These are phyloP conservation scores for Cryptococcus depauperatus DNA, from an alignment of 1,284 basidiomycete genomes.

Conservation along the genomic window DNA sequence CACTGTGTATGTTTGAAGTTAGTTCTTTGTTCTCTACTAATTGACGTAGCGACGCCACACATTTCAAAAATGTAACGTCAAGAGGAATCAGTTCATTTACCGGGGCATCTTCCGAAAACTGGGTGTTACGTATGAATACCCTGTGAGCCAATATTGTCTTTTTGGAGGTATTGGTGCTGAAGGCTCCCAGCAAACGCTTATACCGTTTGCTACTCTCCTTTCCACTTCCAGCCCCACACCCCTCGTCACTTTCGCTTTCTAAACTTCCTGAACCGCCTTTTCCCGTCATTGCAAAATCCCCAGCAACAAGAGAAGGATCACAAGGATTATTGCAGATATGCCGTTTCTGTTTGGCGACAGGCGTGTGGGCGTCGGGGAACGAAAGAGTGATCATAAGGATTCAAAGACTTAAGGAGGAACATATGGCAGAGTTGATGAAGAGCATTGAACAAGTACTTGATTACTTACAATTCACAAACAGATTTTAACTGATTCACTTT, in stretches of 20 bases:
- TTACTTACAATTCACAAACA: not conserved
- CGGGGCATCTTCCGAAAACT: slow-evolving; percentile 29
- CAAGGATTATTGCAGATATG: slow-evolving; percentile 32
- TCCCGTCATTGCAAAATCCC: slow-evolving; percentile 30
- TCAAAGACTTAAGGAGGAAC: slow-evolving; percentile 33
- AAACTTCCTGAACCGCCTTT: slow-evolving; percentile 38
- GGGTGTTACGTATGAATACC: slow-evolving; percentile 40
- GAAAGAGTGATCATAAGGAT: slow-evolving; percentile 41
- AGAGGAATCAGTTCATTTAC: slow-evolving; percentile 11
- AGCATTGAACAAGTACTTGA: slow-evolving; percentile 39
- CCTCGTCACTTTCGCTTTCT: slow-evolving; percentile 27
- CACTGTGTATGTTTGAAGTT: slow-evolving; percentile 16
- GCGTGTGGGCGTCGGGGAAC: slow-evolving; percentile 38
- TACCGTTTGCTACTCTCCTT: slow-evolving; percentile 39
- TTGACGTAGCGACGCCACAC: slow-evolving; percentile 21
- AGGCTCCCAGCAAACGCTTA: slow-evolving; percentile 31
- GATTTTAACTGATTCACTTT: not conserved
- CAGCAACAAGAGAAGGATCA: slow-evolving; percentile 23
- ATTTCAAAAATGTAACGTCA: slow-evolving; percentile 33
- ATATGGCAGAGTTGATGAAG: slow-evolving; percentile 42
- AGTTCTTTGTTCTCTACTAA: not conserved
- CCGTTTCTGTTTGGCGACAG: slow-evolving; percentile 32
- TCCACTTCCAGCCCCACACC: slow-evolving; percentile 32
- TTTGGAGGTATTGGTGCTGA: not conserved
- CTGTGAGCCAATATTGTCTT: slow-evolving; percentile 20